These are phyloP conservation scores for Sporopachydermia lactativora DNA, from an alignment of 805 yeast species.

Conservation along the genomic window DNA sequence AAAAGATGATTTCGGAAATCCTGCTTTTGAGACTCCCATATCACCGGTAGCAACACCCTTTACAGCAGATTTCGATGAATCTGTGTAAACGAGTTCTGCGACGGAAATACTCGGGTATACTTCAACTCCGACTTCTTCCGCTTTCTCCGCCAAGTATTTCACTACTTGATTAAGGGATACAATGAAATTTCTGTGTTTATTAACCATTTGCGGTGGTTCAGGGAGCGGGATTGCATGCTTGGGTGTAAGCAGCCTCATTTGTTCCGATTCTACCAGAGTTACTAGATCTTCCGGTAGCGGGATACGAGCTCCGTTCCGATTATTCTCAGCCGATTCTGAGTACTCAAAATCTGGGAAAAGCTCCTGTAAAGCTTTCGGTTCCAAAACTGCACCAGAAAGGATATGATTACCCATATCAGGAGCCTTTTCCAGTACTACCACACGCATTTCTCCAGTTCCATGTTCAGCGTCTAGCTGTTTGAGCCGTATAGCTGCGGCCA, in stretches of 20 bases:
- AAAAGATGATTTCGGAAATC: slow-evolving; percentile 67
- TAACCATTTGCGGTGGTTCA: slow-evolving; percentile 84
- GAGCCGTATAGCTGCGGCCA: slow-evolving; percentile 81
- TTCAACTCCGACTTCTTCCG: slow-evolving; percentile 91
- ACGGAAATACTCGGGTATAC: slow-evolving; percentile 85
- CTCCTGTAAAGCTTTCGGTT: slow-evolving; percentile 79
- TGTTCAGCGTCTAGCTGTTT: slow-evolving; percentile 69
- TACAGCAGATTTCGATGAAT: slow-evolving; percentile 36
- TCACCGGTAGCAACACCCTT: slow-evolving; percentile 92
- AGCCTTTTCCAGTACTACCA: slow-evolving; percentile 84
- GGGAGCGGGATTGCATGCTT: slow-evolving; percentile 60
- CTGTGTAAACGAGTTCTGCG: slow-evolving; percentile 31
- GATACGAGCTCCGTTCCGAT: slow-evolving; percentile 38
- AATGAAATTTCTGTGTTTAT: slow-evolving; percentile 69
- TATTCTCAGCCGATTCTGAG: slow-evolving; percentile 17
- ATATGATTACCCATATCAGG: slow-evolving; percentile 88
- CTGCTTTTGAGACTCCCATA: slow-evolving; percentile 67
- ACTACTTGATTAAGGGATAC: slow-evolving; percentile 74
- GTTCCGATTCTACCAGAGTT: slow-evolving; percentile 63
- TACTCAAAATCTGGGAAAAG: slow-evolving; percentile 59
- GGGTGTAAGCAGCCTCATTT: slow-evolving; percentile 54
- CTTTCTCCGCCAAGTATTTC: slow-evolving; percentile 70
- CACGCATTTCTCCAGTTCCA: slow-evolving; percentile 58
- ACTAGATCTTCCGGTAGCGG: slow-evolving; percentile 67
- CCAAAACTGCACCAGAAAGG: slow-evolving; percentile 87